Base-by-base conservation (phyloP, 1,139 yeast genomes). In the Candida dubliniensis region DNA sequence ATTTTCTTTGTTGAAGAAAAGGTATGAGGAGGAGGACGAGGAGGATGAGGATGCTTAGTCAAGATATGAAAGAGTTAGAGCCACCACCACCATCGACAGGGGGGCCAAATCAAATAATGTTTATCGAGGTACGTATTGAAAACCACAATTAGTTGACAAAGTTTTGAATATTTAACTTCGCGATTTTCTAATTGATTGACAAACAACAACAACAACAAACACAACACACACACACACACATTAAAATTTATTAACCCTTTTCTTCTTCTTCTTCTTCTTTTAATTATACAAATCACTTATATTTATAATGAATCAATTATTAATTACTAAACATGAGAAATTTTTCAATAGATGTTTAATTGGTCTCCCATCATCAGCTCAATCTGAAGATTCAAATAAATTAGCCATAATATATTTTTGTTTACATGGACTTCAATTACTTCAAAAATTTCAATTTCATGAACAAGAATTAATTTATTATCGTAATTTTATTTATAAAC, bases 331-430 rank as follows among this genome's bases (percentile, higher is more conserved):
- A 47, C 87, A 81, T 55, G 71, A 64, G 11, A 70, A 69, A 44
- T 81, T 71, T 59, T 80, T 81, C 64, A 62, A 67, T 35, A 58
- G 79, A 43, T 77, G 81, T 47, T 61, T 82, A 34, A 70, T 69
- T 8, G 60, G 79, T 9, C 64, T 82, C 9, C 87, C 88, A 0
- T 50, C 77, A 0, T 61, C 65, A 36, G 71, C 67, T 9, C 81
- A 80, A 52, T 58, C 71, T 0, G 84, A 81, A 47, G 96, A 87
- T 56, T 76, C 89, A 18, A 84, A 84, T 50, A 81, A 77, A 47
- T 59, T 86, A 14, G 77, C 91, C 6, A 59, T 88, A 26, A 72
- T 82, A 1, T 86, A 81, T 60, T 87, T 88, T 58, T 74, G 87
- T 47, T 60, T 87, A 1, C 74, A 80, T 25, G 90, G 90, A 0